These are phyloP conservation scores for Lagenidium sp. DNA, from an alignment of 352 stramenopile genomes.

Conservation along the genomic window DNA sequence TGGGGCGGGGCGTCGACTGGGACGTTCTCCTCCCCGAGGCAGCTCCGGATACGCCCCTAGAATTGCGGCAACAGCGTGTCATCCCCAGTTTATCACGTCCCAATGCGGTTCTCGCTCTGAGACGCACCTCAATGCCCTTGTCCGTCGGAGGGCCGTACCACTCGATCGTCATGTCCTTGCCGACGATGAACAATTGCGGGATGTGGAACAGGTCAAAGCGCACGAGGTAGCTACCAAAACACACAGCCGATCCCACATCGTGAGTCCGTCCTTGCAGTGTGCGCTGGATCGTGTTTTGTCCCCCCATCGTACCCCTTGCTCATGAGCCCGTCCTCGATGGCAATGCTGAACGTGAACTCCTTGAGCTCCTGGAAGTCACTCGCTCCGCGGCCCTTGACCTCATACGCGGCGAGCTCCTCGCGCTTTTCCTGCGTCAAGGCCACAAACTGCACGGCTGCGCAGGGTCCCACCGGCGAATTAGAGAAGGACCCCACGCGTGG, in stretches of 20 bases:
- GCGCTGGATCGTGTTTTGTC: too few species aligned
- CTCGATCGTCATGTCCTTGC: conserved; percentile 40
- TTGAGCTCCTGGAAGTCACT: conserved; percentile 46
- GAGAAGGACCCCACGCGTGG: background rate
- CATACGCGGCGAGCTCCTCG: conserved; percentile 53
- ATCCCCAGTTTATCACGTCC: too few species aligned
- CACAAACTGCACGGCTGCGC: conserved; percentile 42
- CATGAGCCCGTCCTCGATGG: conserved; percentile 61
- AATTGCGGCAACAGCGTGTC: too few species aligned
- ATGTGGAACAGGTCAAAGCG: conserved; percentile 46
- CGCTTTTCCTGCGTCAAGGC: conserved; percentile 60
- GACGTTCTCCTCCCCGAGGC: background rate
- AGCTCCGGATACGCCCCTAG: background rate
- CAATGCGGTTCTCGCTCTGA: too few species aligned
- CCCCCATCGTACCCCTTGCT: conserved; percentile 54
- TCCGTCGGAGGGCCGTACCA: conserved; percentile 42
- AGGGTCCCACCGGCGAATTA: background rate
- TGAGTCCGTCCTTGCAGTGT: background rate
- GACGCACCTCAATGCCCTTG: conserved; percentile 27
- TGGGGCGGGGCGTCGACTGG: background rate
- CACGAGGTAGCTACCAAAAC: conserved; percentile 37
- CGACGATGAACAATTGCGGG: conserved; percentile 49
- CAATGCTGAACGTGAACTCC: conserved; percentile 45
- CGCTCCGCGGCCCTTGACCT: conserved; percentile 37
- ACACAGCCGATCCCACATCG: too few species aligned